These are phyloP conservation scores for Fulvia fulva DNA, from an alignment of 2,329 filamentous ascomycete genomes.

Conservation along the genomic window DNA sequence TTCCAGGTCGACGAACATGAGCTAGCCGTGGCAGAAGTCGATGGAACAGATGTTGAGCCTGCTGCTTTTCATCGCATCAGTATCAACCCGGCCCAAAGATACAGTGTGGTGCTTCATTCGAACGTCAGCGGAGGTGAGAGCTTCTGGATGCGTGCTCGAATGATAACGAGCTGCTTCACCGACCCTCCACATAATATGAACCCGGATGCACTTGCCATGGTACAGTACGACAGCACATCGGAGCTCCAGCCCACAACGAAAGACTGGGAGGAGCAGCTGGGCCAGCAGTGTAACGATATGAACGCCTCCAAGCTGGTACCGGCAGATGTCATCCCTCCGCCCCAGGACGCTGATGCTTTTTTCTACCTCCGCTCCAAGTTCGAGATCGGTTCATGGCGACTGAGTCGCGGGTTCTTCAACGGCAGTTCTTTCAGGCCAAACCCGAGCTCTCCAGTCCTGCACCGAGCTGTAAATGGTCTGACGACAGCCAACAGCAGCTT, in stretches of 20 bases:
- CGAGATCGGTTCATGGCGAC: constrained; percentile 56
- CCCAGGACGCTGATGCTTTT: constrained; percentile 47
- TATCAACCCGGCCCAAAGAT: constrained; percentile 65
- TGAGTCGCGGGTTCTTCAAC: constrained; percentile 59
- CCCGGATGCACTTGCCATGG: constrained; percentile 48
- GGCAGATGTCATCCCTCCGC: constrained; percentile 41
- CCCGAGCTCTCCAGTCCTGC: constrained; percentile 47
- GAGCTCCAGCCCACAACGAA: constrained; percentile 38
- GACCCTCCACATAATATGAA: constrained; percentile 46
- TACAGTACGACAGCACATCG: constrained; percentile 41
- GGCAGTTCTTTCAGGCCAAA: constrained; percentile 51
- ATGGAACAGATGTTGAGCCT: constrained; percentile 60
- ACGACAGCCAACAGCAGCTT: constrained; percentile 29
- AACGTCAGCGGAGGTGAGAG: constrained; percentile 34
- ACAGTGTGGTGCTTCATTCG: constrained; percentile 60
- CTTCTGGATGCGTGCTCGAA: constrained; percentile 53
- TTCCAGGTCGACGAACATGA: constrained; percentile 62
- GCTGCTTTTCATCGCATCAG: constrained; percentile 54
- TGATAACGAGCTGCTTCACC: constrained; percentile 59
- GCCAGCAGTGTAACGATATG: constrained; percentile 51
- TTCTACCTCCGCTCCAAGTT: constrained; percentile 57
- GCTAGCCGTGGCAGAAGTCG: constrained; percentile 61
- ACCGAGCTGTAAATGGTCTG: constrained; percentile 49
- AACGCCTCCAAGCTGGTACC: constrained; percentile 47
- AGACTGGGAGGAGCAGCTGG: constrained; percentile 49